phyloP scores from a whole-genome alignment of 2,329 filamentous ascomycete genomes.

The Paecilomyces dactylethromorphus region DNA sequence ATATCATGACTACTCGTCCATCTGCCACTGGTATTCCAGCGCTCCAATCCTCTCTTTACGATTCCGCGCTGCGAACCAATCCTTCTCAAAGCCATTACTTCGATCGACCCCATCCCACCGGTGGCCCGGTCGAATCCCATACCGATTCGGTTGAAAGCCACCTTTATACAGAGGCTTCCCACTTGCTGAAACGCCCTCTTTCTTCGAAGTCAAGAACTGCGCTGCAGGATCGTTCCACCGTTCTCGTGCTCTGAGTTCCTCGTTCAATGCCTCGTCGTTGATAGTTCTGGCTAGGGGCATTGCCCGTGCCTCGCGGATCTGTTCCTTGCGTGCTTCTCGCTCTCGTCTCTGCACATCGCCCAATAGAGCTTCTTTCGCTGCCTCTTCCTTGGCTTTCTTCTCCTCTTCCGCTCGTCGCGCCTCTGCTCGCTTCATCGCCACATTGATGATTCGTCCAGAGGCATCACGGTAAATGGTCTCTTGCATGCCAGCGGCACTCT shows the following conservation, averaged over 20 bases:
- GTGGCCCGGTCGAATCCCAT: conserved; percentile 86
- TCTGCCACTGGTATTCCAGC: conserved; percentile 89
- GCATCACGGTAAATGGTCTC: conserved; percentile 96
- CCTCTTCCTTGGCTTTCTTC: conserved; percentile 56
- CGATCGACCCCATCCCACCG: conserved; percentile 96
- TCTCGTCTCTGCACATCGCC: conserved; percentile 78
- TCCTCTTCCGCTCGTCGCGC: conserved; percentile 73
- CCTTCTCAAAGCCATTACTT: conserved; percentile 84
- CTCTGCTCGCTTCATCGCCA: conserved; percentile 84
- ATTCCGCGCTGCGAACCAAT: conserved; percentile 87
- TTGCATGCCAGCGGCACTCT: conserved; percentile 41
- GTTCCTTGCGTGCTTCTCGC: conserved; percentile 57
- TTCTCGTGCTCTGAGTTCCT: conserved; percentile 65
- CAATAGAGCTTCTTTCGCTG: conserved; percentile 63
- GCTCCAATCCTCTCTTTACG: conserved; percentile 67
- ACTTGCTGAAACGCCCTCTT: conserved; percentile 37
- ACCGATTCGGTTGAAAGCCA: conserved; percentile 78
- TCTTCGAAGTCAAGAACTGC: conserved; percentile 58
- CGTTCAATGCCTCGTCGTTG: conserved; percentile 85
- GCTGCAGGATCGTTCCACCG: conserved; percentile 95
- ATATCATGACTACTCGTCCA: conserved; percentile 63
- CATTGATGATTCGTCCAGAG: conserved; percentile 86
- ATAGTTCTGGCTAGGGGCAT: conserved; percentile 71
- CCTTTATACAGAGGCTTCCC: conserved; percentile 70
- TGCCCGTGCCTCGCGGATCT: conserved; percentile 71